phyloP scores from a whole-genome alignment of 164 flowering plant species.

The Dillenia turbinata region DNA sequence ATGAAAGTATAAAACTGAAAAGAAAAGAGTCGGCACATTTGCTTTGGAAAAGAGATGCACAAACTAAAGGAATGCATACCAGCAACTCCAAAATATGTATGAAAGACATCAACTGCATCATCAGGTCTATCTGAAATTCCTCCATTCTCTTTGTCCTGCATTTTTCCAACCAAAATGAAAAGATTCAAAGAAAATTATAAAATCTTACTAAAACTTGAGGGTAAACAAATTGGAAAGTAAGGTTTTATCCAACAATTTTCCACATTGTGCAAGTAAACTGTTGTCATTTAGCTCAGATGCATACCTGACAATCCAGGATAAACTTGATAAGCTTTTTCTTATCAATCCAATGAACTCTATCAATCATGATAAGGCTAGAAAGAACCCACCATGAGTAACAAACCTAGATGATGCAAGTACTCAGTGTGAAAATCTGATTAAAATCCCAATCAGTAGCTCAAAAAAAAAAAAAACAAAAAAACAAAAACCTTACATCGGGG shows the following conservation, averaged over 20 bases:
- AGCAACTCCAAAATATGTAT: constrained; percentile 91
- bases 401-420: constrained; percentile 40
- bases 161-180: not conserved
- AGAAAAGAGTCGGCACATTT: too few relatives aligned
- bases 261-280: not conserved
- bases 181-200: not conserved
- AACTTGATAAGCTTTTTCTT: constrained; percentile 74
- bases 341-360: constrained; percentile 88
- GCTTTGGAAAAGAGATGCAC: too few relatives aligned
- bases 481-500: constrained; percentile 61
- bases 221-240: not conserved
- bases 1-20: too few relatives aligned
- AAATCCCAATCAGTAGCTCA: not conserved
- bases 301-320: constrained; percentile 86
- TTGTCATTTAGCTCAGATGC: constrained; percentile 1
- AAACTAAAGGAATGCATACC: constrained; percentile 34
- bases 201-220: not conserved
- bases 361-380: constrained; percentile 85
- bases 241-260: not conserved
- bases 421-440: not conserved
- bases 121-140: constrained; percentile 96
- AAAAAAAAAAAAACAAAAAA: not conserved
- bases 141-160: constrained; percentile 83
- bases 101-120: constrained; percentile 94
- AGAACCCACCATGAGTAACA: constrained; percentile 99